These are phyloP conservation scores for Flaveria sonorensis DNA, from an alignment of 129 eudicot genomes.

Conservation along the genomic window DNA sequence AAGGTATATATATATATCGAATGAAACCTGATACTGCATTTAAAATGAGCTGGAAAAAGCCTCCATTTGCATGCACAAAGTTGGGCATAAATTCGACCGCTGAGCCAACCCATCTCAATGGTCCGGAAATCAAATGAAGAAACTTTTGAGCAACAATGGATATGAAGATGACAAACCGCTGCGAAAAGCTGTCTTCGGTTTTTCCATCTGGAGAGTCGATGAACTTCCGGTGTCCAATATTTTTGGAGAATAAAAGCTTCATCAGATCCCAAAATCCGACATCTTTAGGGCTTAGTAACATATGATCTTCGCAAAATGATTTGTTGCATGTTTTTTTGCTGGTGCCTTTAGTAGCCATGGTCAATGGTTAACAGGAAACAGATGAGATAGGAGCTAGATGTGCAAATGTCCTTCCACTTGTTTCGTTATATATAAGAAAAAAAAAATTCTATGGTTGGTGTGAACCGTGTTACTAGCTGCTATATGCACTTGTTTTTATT, in stretches of 20 bases:
- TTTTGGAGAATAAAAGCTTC: constrained; percentile 42
- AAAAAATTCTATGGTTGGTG: too few species aligned
- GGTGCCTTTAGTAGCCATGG: constrained; percentile 32
- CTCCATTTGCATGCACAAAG: constrained; percentile 41
- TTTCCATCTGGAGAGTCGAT: constrained; percentile 41
- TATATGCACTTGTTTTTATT: too few species aligned
- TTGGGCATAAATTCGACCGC: constrained; percentile 49
- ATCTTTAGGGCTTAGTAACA: constrained; percentile 55
- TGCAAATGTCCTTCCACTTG: neutral
- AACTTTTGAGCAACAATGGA: constrained; percentile 45
- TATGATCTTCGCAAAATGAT: constrained; percentile 42
- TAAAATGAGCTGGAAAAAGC: constrained; percentile 26
- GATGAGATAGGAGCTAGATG: constrained; percentile 3
- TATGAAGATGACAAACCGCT: constrained; percentile 42
- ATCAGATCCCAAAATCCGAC: constrained; percentile 38
- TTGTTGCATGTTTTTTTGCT: constrained; percentile 37
- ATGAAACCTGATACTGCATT: constrained; percentile 39
- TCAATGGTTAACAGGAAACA: neutral
- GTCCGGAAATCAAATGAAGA: constrained; percentile 31
- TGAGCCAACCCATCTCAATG: constrained; percentile 46
- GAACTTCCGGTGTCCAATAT: constrained; percentile 41
- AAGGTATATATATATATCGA: neutral
- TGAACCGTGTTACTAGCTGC: too few species aligned
- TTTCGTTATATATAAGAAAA: constrained; percentile 19
- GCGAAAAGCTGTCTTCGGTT: constrained; percentile 30